phyloP scores from a whole-genome alignment of 176 grass and related monocot genomes.

The Avena eriantha region DNA sequence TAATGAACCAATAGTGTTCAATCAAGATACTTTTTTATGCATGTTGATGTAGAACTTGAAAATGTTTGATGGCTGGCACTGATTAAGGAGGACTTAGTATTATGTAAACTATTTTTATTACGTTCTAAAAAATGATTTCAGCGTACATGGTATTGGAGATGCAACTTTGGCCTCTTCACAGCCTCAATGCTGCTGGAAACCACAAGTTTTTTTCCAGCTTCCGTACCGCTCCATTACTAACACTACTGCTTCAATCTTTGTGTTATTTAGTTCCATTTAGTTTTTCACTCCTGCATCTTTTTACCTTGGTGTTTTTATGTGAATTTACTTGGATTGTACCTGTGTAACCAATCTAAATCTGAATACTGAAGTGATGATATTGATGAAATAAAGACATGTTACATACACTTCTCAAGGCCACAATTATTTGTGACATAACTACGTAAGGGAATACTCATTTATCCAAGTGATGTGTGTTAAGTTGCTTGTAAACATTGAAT shows the following conservation, averaged over 20 bases:
- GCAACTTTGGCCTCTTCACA: constrained; percentile 4
- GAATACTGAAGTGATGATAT: not conserved
- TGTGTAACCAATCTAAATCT: constrained; percentile 13
- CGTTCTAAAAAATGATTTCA: not conserved
- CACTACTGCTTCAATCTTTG: not conserved
- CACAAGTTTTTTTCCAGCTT: not conserved
- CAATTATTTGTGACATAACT: not conserved
- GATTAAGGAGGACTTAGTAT: not conserved
- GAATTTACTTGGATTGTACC: constrained; percentile 14
- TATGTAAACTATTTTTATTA: constrained; percentile 4
- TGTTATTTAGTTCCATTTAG: constrained; percentile 1
- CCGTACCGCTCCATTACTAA: not conserved
- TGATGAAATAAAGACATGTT: not conserved
- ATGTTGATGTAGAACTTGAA: not conserved
- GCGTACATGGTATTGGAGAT: not conserved
- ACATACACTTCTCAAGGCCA: constrained; percentile 19
- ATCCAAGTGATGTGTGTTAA: constrained; percentile 24
- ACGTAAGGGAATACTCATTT: not conserved
- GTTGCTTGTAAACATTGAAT: constrained; percentile 32
- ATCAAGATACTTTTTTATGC: constrained; percentile 25
- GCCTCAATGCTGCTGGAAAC: not conserved
- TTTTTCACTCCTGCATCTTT: not conserved
- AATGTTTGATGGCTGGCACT: not conserved
- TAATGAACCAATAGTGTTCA: not conserved
- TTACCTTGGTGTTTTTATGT: not conserved